Base-by-base conservation (phyloP, 2,329 filamentous ascomycete genomes). In the Cephalotrichum gorgonifer region DNA sequence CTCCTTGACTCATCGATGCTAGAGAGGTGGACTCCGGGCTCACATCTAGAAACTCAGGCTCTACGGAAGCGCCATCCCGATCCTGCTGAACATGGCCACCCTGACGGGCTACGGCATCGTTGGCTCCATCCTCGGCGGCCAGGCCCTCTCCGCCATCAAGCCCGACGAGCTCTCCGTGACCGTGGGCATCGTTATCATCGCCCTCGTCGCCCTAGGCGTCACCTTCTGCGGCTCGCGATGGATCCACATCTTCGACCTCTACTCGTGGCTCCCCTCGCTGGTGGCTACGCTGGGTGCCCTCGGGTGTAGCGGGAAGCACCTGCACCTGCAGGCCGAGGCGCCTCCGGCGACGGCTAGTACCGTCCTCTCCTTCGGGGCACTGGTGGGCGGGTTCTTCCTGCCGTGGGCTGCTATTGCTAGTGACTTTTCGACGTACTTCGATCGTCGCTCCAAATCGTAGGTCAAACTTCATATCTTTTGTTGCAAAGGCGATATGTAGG, bases 61-160 rank as follows among this genome's bases (percentile, higher is more conserved):
- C 11, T 58, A 57, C 30, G 50, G 56, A 0, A 51, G 57, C 12
- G 52, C 52, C 4, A 41, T 59, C 1, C 55, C 55, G 0, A 51
- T 58, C 25, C 47, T 73, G 3, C 60, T 76, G 35, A 76, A 76
- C 50, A 58, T 72, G 9, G 68, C 67, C 14, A 72, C 70, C 0
- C 61, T 75, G 5, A 69, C 69, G 3, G 73, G 72, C 2, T 76
- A 74, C 58, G 67, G 64, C 11, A 64, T 75, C 28, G 68, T 76
- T 31, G 66, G 65, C 20, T 67, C 65, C 41, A 69, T 75, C 23
- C 67, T 74, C 22, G 72, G 70, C 5, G 73, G 72, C 0, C 63
- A 68, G 48, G 64, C 64, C 4, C 59, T 72, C 2, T 62, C 64
- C 0, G 66, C 68, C 1, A 63, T 70, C 25, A 61, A 61, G 7